Evolutionary conservation across 768 basidiomycete genomes (phyloP).

Genomic region (Phanerodontia chrysosporium): DNA sequence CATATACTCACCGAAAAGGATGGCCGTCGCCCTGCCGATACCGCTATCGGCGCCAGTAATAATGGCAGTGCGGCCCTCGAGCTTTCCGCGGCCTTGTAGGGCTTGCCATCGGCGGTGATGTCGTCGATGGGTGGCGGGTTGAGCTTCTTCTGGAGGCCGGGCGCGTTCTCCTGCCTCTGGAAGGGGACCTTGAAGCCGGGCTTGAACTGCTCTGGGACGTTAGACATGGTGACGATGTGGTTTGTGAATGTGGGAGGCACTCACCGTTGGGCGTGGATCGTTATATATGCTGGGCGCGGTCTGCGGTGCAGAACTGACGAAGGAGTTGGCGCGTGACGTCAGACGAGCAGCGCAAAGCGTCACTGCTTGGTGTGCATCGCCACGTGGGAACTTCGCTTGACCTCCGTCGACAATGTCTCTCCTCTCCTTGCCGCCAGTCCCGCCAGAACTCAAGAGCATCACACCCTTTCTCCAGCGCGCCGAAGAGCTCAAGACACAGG

Average conservation of each 20-base stretch:
- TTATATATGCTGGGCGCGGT: neutral
- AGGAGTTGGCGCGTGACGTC: constrained; percentile 12
- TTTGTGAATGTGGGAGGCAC: neutral
- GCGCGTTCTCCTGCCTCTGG: constrained; percentile 25
- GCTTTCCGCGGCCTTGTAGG: constrained; percentile 43
- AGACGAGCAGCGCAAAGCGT: neutral
- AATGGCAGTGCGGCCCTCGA: constrained; percentile 43
- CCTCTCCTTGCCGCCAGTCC: constrained; percentile 57
- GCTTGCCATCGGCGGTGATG: constrained; percentile 38
- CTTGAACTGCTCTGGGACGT: constrained; percentile 24
- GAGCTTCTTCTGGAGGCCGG: constrained; percentile 29
- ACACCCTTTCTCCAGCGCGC: constrained; percentile 86
- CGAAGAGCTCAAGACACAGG: constrained; percentile 75
- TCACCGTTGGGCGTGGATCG: neutral
- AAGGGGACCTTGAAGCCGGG: constrained; percentile 30
- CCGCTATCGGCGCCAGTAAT: constrained; percentile 50
- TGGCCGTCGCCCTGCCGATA: constrained; percentile 40
- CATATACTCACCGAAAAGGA: constrained; percentile 30
- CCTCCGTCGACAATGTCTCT: constrained; percentile 18
- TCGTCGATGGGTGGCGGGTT: constrained; percentile 36
- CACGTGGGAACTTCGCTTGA: constrained; percentile 1
- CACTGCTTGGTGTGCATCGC: neutral
- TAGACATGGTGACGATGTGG: neutral
- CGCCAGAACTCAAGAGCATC: constrained; percentile 60
- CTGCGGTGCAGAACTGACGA: neutral